Conservation (phyloP, 192 early-diverging fungal genomes). For the Mycoemilia scoparia region DNA sequence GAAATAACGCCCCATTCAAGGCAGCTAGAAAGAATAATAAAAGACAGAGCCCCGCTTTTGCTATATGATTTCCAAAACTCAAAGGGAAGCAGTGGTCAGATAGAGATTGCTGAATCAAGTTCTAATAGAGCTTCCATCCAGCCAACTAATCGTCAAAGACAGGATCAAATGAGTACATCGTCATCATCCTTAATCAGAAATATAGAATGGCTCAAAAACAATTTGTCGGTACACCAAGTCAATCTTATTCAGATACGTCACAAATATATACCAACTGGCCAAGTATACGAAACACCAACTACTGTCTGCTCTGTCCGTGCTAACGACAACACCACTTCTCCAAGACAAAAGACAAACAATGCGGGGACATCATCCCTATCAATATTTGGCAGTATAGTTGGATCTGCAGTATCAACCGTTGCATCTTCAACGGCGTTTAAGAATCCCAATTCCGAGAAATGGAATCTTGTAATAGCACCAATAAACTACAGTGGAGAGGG, state of each 20-base stretch:
- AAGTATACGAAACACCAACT: slow-evolving; percentile 3
- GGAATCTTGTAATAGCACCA: slow-evolving; percentile 18
- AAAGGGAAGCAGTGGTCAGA: too few species aligned
- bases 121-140: neutral
- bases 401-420: too few species aligned
- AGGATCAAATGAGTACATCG: slow-evolving; percentile 4
- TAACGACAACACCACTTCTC: neutral
- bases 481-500: too few species aligned
- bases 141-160: neutral
- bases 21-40: slow-evolving; percentile 40
- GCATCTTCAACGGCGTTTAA: too few species aligned
- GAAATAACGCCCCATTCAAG: slow-evolving; percentile 23
- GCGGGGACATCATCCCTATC: neutral
- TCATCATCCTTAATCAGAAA: slow-evolving; percentile 28
- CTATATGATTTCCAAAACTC: slow-evolving; percentile 51
- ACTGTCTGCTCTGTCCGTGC: neutral
- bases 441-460: slow-evolving; percentile 8
- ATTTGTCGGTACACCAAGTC: slow-evolving; percentile 48
- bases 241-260: slow-evolving; percentile 42
- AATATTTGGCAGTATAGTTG: neutral
- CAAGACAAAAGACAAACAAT: neutral
- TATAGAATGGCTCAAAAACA: slow-evolving; percentile 34
- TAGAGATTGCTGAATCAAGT: too few species aligned
- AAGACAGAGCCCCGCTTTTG: slow-evolving; percentile 58
- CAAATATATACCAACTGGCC: slow-evolving; percentile 11